Percentiles rank a stretch among this genome's conserved stretches.
These are phyloP conservation scores for Daedaleopsis nitida DNA, from an alignment of 768 basidiomycete genomes.

Conservation along the genomic window DNA sequence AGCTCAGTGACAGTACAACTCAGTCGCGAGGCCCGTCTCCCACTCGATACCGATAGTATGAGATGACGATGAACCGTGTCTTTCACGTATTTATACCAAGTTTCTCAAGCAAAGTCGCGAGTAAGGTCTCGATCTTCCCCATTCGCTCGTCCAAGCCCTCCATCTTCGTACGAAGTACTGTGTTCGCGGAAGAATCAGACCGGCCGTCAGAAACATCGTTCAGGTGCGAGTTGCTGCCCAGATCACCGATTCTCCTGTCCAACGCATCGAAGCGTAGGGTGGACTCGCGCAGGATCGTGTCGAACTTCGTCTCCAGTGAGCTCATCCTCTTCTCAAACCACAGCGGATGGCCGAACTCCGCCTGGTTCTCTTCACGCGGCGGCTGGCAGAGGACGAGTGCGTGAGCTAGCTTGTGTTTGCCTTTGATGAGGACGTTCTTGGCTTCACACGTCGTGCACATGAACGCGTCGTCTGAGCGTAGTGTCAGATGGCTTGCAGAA, in stretches of 20 bases:
- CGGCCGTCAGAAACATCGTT: too few species aligned
- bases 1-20: not conserved
- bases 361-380: conserved; percentile 4
- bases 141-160: not conserved
- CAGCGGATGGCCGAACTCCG: not conserved
- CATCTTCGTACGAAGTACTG: not conserved
- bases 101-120: not conserved
- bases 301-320: conserved; percentile 9
- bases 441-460: conserved; percentile 11
- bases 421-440: not conserved
- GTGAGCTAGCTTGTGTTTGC: conserved; percentile 12
- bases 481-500: not conserved
- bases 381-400: conserved; percentile 4
- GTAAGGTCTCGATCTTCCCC: not conserved
- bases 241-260: not conserved
- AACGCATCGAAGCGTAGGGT: conserved; percentile 8
- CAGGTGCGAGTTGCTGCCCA: not conserved
- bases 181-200: not conserved
- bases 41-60: too few species aligned
- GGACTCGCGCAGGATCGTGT: not conserved
- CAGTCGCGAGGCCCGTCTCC: too few species aligned
- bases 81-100: not conserved
- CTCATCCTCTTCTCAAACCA: conserved; percentile 6
- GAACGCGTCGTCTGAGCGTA: conserved; percentile 8
- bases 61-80: too few species aligned